phyloP scores from a whole-genome alignment of 1,284 basidiomycete species.

The Wallemia ichthyophaga region DNA sequence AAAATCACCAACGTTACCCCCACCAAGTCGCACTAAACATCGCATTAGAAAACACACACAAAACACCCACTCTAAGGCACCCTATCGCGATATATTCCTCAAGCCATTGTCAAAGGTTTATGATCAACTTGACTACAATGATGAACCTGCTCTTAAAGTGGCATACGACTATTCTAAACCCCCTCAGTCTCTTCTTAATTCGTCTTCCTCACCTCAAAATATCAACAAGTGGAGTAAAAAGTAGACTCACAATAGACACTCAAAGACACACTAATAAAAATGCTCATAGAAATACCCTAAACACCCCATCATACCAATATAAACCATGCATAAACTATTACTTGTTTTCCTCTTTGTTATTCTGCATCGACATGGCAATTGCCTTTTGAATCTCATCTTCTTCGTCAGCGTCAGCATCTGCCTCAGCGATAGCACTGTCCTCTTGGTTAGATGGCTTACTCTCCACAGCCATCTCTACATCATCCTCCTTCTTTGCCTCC shows the following conservation, averaged over 20 bases:
- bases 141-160: not conserved
- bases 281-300: too few species aligned
- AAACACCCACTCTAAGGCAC: not conserved
- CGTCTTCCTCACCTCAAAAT: too few species aligned
- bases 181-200: not conserved
- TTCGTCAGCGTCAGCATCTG: slow-evolving; percentile 17
- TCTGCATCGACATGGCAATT: slow-evolving; percentile 28
- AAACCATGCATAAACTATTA: not conserved
- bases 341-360: slow-evolving; percentile 10
- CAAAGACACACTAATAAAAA: not conserved
- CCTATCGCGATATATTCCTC: not conserved
- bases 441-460: slow-evolving; percentile 13
- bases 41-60: not conserved
- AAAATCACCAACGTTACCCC: too few species aligned
- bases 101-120: not conserved
- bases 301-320: too few species aligned
- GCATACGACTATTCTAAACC: not conserved
- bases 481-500: slow-evolving; percentile 10
- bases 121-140: not conserved
- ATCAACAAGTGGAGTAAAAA: too few species aligned
- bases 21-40: too few species aligned
- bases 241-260: too few species aligned
- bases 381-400: slow-evolving; percentile 31
- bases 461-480: slow-evolving; percentile 12
- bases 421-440: slow-evolving; percentile 3